These are phyloP conservation scores for Phialophora expanda DNA, from an alignment of 2,329 filamentous ascomycete species.

Conservation along the genomic window DNA sequence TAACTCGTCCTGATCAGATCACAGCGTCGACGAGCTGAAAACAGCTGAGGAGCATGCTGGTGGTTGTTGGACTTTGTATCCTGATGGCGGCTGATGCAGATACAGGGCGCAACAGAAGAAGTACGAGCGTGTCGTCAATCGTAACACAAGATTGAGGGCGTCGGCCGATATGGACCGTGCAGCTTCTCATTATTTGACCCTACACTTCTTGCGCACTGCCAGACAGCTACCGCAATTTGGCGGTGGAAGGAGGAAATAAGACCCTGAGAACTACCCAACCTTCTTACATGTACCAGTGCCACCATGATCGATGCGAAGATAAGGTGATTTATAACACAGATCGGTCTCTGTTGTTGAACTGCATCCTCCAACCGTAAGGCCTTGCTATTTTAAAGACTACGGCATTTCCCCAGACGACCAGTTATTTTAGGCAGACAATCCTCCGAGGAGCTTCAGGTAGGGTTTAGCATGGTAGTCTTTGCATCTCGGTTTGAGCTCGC, in stretches of 20 bases:
- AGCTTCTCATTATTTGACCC: neutral
- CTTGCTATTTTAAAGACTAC: neutral
- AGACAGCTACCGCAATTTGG: neutral
- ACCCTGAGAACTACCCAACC: neutral
- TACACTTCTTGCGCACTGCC: neutral
- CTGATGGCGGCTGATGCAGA: neutral
- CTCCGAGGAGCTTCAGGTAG: neutral
- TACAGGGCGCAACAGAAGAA: neutral
- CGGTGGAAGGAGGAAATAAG: neutral
- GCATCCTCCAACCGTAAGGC: neutral
- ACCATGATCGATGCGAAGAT: neutral
- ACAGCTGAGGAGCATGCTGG: neutral
- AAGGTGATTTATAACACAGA: neutral
- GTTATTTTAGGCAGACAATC: neutral
- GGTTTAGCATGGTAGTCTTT: neutral
- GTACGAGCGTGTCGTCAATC: neutral
- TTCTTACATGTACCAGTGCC: neutral
- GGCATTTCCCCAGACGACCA: neutral
- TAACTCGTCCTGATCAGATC: neutral
- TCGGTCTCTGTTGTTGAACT: neutral
- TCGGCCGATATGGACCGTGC: neutral
- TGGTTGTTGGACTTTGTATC: neutral
- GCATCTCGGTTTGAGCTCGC: neutral
- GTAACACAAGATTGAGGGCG: neutral
- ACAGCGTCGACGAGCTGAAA: neutral